Evolutionary conservation across 140 eudicot species (phyloP).

Genomic region (Flaveria floridana): DNA sequence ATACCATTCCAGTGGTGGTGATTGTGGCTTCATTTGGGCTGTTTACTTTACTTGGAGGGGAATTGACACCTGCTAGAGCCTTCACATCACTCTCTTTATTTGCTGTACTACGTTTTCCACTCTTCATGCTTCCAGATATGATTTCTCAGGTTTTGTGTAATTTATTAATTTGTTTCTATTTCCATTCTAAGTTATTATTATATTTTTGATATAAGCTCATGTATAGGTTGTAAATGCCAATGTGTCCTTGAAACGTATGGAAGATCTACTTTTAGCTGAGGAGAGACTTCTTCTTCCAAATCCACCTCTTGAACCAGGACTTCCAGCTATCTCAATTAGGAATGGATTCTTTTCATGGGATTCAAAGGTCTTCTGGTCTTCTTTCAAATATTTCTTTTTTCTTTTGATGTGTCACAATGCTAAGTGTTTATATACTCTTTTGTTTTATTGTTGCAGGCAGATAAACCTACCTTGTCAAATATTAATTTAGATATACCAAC

Average conservation of each 20-base stretch:
- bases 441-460: constrained; percentile 50
- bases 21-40: constrained; percentile 79
- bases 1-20: constrained; percentile 86
- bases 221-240: constrained; percentile 87
- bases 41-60: constrained; percentile 88
- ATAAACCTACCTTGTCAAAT: constrained; percentile 70
- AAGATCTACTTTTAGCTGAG: constrained; percentile 80
- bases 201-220: not conserved
- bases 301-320: constrained; percentile 78
- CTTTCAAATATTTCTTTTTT: not conserved
- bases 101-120: constrained; percentile 77
- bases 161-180: not conserved
- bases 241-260: constrained; percentile 83
- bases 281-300: constrained; percentile 85
- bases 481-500: constrained; percentile 70
- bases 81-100: constrained; percentile 90
- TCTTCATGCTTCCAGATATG: constrained; percentile 86
- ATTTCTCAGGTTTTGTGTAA: constrained; percentile 66
- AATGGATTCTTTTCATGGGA: constrained; percentile 92
- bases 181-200: not conserved
- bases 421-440: not conserved
- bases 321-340: constrained; percentile 84
- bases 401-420: not conserved
- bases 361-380: constrained; percentile 71
- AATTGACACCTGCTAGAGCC: constrained; percentile 90